phyloP scores from a whole-genome alignment of 192 early-diverging fungal genomes.

The Rhizophagus sp. region DNA sequence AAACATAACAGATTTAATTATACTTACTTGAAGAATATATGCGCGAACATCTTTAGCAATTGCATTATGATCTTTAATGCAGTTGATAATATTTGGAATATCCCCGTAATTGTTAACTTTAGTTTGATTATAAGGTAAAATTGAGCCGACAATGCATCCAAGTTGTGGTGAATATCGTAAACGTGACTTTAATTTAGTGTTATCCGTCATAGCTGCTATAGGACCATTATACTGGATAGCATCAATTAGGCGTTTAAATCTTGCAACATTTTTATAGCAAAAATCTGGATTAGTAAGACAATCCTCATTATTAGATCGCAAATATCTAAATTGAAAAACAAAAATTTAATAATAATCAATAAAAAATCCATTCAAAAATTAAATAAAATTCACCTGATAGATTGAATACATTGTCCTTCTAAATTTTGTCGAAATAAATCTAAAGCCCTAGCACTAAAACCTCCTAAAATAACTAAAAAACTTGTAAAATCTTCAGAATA shows the following conservation, averaged over 20 bases:
- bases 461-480: not conserved
- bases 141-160: conserved; percentile 44
- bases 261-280: conserved; percentile 37
- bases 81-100: not conserved
- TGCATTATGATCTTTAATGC: conserved; percentile 58
- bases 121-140: not conserved
- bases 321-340: not conserved
- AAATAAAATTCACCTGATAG: too few species aligned
- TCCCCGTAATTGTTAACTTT: not conserved
- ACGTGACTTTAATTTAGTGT: conserved; percentile 32
- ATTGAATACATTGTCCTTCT: not conserved
- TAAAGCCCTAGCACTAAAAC: not conserved
- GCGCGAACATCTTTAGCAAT: too few species aligned
- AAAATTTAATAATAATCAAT: too few species aligned
- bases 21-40: too few species aligned
- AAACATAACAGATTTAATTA: too few species aligned
- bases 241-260: conserved; percentile 33
- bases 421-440: too few species aligned
- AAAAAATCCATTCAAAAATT: too few species aligned
- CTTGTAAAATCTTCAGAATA: not conserved
- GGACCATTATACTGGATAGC: conserved; percentile 35
- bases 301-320: not conserved
- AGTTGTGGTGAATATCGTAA: conserved; percentile 66
- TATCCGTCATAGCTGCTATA: conserved; percentile 40
- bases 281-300: conserved; percentile 34